phyloP scores from a whole-genome alignment of 371 early-diverging fungal genomes.

The Mucor mucedo region DNA sequence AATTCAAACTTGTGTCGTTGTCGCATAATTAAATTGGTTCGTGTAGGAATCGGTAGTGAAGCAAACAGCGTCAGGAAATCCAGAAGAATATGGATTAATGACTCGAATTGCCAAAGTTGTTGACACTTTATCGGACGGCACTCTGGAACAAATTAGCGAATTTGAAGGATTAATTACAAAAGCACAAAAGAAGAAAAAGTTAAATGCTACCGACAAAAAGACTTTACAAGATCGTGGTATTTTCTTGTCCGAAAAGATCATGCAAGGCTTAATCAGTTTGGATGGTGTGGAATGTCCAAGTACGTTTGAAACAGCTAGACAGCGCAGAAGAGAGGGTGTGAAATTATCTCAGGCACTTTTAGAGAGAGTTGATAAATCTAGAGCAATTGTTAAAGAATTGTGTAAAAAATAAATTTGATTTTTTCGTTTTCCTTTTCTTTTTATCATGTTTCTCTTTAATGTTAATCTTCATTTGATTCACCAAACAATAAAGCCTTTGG shows the following conservation, averaged over 20 bases:
- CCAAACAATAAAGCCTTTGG: background rate
- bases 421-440: background rate
- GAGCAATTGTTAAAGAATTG: constrained; percentile 23
- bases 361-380: constrained; percentile 56
- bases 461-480: background rate
- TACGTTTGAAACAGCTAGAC: constrained; percentile 64
- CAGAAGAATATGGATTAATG: constrained; percentile 53
- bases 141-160: constrained; percentile 25
- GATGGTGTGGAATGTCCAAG: constrained; percentile 62
- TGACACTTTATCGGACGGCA: constrained; percentile 20
- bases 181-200: constrained; percentile 9
- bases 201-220: constrained; percentile 33
- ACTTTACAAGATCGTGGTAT: constrained; percentile 53
- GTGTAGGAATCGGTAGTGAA: constrained; percentile 49
- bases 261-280: constrained; percentile 59
- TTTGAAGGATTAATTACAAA: constrained; percentile 27
- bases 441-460: background rate
- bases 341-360: constrained; percentile 52
- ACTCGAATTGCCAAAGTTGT: constrained; percentile 37
- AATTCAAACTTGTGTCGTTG: background rate
- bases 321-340: constrained; percentile 62
- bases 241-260: constrained; percentile 56
- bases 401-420: constrained; percentile 14
- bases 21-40: background rate
- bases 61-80: constrained; percentile 59